Base-by-base conservation (phyloP, 176 grass and related monocot genomes). In the Alloteropsis semialata region DNA sequence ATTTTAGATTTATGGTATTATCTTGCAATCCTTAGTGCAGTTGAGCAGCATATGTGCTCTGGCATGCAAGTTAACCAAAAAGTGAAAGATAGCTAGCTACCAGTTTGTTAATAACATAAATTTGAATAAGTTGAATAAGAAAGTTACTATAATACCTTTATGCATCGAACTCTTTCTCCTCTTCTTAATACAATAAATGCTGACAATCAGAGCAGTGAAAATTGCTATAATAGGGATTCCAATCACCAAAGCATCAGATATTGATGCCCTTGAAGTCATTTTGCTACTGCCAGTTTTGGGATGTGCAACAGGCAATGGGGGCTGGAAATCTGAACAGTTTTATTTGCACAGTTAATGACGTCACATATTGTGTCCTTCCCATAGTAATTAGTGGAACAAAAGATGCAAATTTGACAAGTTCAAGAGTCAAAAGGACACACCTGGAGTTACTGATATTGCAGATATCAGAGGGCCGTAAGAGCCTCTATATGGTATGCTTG, bases 381-480 rank as follows among this genome's bases (percentile, higher is more conserved):
- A 76, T 58, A 76, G 54, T 46, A 66, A 37, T 64, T 86, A 59
- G 4, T 25, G 13, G 18, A 57, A 56, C 25, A 24, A 11, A 72
- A 46, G 19, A 65, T 56, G 38, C 4, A 82, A 77, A 85, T 18
- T 16, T 56, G 30, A 48, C 4, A 85, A 69, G 63, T 69, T 61
- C 21, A 57, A 36, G 21, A 88, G 67, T 54, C 42, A 56, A 58
- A 61, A 65, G 56, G 83, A 85, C 91, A 83, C 89, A 98, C 92
- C 93, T 86, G 92, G 91, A 77, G 66, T 84, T 77, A 95, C 84
- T 80, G 96, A 95, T 81, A 98, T 95, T 86, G 96, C 92, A 90
- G 96, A 98, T 93, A 98, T 87, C 28, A 98, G 28, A 80, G 96
- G 96, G 38, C 92, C 96, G 33, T 98, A 95, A 85, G 77, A 41